phyloP scores from a whole-genome alignment of 1,139 yeast genomes.

The Nakaseomyces nivariensis region DNA sequence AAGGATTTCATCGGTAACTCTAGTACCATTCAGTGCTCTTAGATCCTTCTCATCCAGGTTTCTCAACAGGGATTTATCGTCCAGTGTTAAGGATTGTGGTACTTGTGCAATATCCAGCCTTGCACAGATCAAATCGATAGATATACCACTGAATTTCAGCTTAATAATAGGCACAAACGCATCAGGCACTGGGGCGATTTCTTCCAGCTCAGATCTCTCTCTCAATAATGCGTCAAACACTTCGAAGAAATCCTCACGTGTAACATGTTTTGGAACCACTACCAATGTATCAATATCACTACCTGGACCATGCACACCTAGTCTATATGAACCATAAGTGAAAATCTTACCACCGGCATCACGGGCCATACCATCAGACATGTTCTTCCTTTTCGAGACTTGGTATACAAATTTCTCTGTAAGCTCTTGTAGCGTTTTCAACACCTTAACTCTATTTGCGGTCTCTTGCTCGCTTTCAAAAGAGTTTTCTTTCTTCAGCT shows the following conservation, averaged over 20 bases:
- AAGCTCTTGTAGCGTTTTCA: constrained; percentile 58
- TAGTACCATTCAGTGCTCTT: constrained; percentile 84
- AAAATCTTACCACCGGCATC: constrained; percentile 97
- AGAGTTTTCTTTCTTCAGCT: constrained; percentile 74
- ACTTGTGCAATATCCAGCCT: constrained; percentile 72
- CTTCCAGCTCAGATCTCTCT: constrained; percentile 70
- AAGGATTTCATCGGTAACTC: constrained; percentile 93
- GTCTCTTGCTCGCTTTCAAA: constrained; percentile 83
- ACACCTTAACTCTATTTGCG: constrained; percentile 63
- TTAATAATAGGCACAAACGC: constrained; percentile 95
- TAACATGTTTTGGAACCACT: constrained; percentile 94
- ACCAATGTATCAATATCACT: constrained; percentile 94
- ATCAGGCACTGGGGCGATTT: constrained; percentile 87
- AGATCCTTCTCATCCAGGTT: constrained; percentile 87
- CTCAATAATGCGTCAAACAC: constrained; percentile 63
- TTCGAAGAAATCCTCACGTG: constrained; percentile 76
- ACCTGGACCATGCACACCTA: constrained; percentile 97
- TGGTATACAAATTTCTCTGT: constrained; percentile 71
- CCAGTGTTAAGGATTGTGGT: constrained; percentile 61
- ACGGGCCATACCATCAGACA: constrained; percentile 94
- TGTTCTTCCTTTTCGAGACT: constrained; percentile 71
- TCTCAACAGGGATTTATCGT: constrained; percentile 73
- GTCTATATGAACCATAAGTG: constrained; percentile 86
- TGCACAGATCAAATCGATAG: constrained; percentile 84
- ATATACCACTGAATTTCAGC: constrained; percentile 76